A percentile compares a stretch with the other conserved stretches of the same genome.
phyloP scores from a whole-genome alignment of 192 early-diverging fungal species.

The Linnemannia schmuckeri region DNA sequence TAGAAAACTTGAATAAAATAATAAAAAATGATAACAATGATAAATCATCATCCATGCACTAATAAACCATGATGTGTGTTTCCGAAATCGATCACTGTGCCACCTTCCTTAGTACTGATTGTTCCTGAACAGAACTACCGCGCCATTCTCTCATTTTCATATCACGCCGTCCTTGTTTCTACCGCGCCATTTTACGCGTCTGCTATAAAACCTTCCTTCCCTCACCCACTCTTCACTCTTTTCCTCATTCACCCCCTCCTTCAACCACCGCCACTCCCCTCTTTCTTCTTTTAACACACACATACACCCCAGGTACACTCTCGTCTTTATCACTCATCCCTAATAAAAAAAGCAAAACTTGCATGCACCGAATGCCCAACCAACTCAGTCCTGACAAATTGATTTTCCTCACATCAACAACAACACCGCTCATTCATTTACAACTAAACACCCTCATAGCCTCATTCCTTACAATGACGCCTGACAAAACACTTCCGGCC shows the following conservation, averaged over 20 bases:
- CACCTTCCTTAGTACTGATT: neutral
- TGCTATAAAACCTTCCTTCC: too few species aligned
- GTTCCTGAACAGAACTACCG: neutral
- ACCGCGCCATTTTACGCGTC: too few species aligned
- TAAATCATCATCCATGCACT: neutral
- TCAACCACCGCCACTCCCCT: too few species aligned
- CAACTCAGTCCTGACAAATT: too few species aligned
- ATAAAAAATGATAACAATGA: neutral
- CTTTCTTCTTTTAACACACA: too few species aligned
- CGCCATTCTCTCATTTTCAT: neutral
- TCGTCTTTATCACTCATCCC: neutral
- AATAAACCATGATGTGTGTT: too few species aligned
- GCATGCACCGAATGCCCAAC: neutral
- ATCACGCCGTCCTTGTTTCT: neutral
- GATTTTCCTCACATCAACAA: neutral
- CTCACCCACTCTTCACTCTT: too few species aligned
- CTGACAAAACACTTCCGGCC: neutral
- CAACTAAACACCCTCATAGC: neutral
- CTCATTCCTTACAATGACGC: neutral
- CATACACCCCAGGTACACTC: neutral
- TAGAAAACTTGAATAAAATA: neutral
- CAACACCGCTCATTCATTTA: neutral
- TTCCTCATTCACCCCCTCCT: too few species aligned
- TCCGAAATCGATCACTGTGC: too few species aligned
- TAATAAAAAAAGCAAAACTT: neutral